Evolutionary conservation across 352 stramenopile genomes (phyloP).

Genomic region (Phytophthora lateralis): DNA sequence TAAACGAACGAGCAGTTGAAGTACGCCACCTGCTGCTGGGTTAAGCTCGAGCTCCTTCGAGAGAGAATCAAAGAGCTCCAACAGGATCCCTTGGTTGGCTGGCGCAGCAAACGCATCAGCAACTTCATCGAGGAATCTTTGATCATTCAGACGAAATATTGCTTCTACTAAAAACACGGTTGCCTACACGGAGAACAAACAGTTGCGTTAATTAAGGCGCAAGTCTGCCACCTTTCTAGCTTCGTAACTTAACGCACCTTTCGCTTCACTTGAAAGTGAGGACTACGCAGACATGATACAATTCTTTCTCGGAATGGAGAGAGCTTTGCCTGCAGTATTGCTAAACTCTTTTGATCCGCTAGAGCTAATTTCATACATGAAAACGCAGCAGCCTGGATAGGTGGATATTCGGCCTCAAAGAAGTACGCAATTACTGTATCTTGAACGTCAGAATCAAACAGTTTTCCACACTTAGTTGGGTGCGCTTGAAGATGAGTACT

Average conservation of each 20-base stretch:
- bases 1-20: constrained; percentile 40
- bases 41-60: constrained; percentile 23
- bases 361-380: constrained; percentile 29
- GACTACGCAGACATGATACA: constrained; percentile 19
- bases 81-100: constrained; percentile 21
- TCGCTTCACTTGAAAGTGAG: constrained; percentile 31
- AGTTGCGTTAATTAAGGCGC: not conserved
- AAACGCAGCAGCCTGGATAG: constrained; percentile 27
- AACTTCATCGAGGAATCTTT: constrained; percentile 20
- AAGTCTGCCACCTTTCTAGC: not conserved
- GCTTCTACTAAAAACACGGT: constrained; percentile 30
- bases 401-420: constrained; percentile 21
- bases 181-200: constrained; percentile 2
- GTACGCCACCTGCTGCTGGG: constrained; percentile 22
- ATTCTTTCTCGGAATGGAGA: constrained; percentile 16
- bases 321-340: constrained; percentile 13
- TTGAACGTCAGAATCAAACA: constrained; percentile 18
- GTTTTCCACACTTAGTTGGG: constrained; percentile 23
- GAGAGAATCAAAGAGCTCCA: constrained; percentile 27
- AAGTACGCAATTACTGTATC: constrained; percentile 29
- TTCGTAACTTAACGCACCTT: constrained; percentile 16
- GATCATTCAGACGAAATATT: constrained; percentile 24
- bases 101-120: constrained; percentile 18
- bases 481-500: constrained; percentile 21
- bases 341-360: constrained; percentile 19